Base-by-base conservation (phyloP, 1,284 basidiomycete genomes). In the Cryptococcus deneoformans region DNA sequence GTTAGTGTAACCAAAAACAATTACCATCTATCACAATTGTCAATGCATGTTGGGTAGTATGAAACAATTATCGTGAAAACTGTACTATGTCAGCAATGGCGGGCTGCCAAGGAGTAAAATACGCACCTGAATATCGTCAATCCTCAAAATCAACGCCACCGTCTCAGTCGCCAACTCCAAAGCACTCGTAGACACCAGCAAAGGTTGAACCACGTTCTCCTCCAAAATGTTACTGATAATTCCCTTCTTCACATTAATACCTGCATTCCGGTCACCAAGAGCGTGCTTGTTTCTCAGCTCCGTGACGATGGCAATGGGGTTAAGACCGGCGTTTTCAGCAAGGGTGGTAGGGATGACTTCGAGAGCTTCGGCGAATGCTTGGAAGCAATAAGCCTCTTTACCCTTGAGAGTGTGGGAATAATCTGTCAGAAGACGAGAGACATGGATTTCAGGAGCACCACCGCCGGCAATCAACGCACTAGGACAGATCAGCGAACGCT, bases 321-420 rank as follows among this genome's bases (percentile, higher is more conserved):
- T 97, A 63, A 99, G 81, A 50, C 96, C 96, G 8, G 96, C 96
- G 74, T 99, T 99, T 80, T 99, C 96, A 9, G 96, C 96, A 8
- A 99, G 83, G 0, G 96, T 99, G 3, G 90, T 97, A 2, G 96
- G 96, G 66, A 99, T 98, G 61, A 99, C 88, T 79, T 99, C 96
- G 57, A 99, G 84, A 5, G 96, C 93, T 73, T 99, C 96, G 40
- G 96, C 93, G 70, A 93, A 99, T 3, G 94, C 94, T 74, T 96
- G 90, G 87, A 95, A 97, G 79, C 96, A 98, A 79, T 99, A 99
- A 6, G 94, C 91, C 79, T 99, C 94, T 89, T 98, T 97, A 53
- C 96, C 95, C 78, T 90, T 96, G 65, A 99, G 84, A 0, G 92
- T 90, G 68, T 96, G 92, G 5, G 94, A 88, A 71, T 96, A 86